These are phyloP conservation scores for Pochonia chlamydosporia DNA, from an alignment of 2,329 filamentous ascomycete genomes.

Conservation along the genomic window DNA sequence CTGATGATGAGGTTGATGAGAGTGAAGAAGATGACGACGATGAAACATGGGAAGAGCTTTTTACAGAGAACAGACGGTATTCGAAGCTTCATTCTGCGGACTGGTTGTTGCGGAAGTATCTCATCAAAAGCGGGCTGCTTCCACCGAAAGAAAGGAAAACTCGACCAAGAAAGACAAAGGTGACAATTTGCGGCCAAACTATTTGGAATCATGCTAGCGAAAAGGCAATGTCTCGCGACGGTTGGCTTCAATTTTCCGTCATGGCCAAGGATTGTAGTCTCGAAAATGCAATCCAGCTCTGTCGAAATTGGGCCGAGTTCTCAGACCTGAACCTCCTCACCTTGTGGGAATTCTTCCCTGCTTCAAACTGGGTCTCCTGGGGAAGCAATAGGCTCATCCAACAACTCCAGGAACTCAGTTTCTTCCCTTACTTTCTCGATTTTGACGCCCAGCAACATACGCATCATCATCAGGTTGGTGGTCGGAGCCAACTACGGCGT, in stretches of 20 bases:
- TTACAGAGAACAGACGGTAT: slow-evolving; percentile 12
- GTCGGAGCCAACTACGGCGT: slow-evolving; percentile 15
- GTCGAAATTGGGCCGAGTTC: slow-evolving; percentile 24
- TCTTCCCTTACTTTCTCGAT: slow-evolving; percentile 23
- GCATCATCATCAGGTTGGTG: slow-evolving; percentile 14
- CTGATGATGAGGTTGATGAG: neutral
- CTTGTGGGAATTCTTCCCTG: slow-evolving; percentile 21
- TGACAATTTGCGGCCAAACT: slow-evolving; percentile 19
- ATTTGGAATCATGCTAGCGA: slow-evolving; percentile 24
- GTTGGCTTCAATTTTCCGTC: slow-evolving; percentile 24
- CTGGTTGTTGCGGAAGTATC: slow-evolving; percentile 15
- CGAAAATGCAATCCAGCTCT: slow-evolving; percentile 20
- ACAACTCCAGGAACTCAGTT: slow-evolving; percentile 19
- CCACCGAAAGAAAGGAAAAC: slow-evolving; percentile 3
- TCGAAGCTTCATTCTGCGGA: slow-evolving; percentile 15
- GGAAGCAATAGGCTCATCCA: slow-evolving; percentile 14
- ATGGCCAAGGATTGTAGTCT: slow-evolving; percentile 23
- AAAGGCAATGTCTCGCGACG: slow-evolving; percentile 23
- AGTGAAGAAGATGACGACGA: slow-evolving; percentile 11
- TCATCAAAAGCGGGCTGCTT: slow-evolving; percentile 1
- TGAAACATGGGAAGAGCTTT: slow-evolving; percentile 15
- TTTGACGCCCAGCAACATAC: slow-evolving; percentile 14
- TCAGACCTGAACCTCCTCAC: slow-evolving; percentile 19
- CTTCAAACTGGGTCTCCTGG: slow-evolving; percentile 21
- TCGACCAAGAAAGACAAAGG: slow-evolving; percentile 12